Evolutionary conservation across 495 filamentous ascomycete genomes (phyloP).

Genomic region (Tuber umbilicatum): DNA sequence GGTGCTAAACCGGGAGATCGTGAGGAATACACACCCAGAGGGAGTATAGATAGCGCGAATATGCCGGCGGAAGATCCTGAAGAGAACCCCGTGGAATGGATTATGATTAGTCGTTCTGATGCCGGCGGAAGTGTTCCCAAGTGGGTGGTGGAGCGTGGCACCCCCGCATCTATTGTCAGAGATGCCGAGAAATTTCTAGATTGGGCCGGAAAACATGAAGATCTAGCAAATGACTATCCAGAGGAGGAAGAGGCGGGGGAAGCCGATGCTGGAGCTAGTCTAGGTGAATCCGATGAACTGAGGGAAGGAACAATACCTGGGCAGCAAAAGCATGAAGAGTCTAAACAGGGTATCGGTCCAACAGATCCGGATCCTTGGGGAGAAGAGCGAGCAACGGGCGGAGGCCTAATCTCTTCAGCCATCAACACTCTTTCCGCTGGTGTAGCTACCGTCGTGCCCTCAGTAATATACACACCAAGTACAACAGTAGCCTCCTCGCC

Average conservation of each 20-base stretch:
- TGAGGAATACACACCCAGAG: conserved; percentile 5
- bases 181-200: conserved; percentile 82
- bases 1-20: conserved; percentile 42
- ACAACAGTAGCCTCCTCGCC: conserved; percentile 7
- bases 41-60: conserved; percentile 4
- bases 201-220: conserved; percentile 50
- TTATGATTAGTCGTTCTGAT: conserved; percentile 93
- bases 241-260: conserved; percentile 8
- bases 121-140: conserved; percentile 86
- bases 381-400: not conserved
- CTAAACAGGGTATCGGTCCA: not conserved
- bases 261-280: conserved; percentile 1
- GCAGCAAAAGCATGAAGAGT: conserved; percentile 8
- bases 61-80: conserved; percentile 46
- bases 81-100: conserved; percentile 70
- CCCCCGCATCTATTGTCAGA: conserved; percentile 70
- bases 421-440: conserved; percentile 18
- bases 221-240: conserved; percentile 9
- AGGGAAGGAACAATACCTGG: conserved; percentile 9
- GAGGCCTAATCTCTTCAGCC: conserved; percentile 9
- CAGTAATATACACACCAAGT: conserved; percentile 8
- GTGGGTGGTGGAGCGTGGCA: conserved; percentile 91
- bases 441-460: conserved; percentile 21
- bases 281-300: conserved; percentile 3
- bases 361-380: not conserved